These are phyloP conservation scores for Carex cristatella DNA, from an alignment of 176 grass and related monocot species.

Conservation along the genomic window DNA sequence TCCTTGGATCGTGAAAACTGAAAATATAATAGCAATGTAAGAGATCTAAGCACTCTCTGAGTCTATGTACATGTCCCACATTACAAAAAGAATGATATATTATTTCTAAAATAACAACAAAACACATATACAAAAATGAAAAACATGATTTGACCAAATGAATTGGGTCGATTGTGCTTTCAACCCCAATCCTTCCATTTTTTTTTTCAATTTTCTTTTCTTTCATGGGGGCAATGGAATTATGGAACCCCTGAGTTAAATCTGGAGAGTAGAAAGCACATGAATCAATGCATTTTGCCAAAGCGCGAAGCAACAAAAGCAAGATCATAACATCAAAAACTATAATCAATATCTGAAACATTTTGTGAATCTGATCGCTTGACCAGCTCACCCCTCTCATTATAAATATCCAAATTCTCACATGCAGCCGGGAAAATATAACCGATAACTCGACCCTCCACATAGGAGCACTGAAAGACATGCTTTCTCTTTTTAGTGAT, in stretches of 20 bases:
- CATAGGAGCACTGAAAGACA: slow-evolving; percentile 84
- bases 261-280: slow-evolving; percentile 20
- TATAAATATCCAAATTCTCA: slow-evolving; percentile 71
- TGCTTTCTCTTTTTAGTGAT: slow-evolving; percentile 57
- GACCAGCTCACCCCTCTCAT: slow-evolving; percentile 51
- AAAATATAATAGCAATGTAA: neutral
- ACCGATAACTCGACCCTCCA: slow-evolving; percentile 70
- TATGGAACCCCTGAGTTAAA: slow-evolving; percentile 25
- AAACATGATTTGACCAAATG: neutral
- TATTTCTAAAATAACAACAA: neutral
- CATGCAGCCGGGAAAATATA: slow-evolving; percentile 74
- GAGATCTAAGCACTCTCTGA: neutral
- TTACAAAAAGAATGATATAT: slow-evolving; percentile 8
- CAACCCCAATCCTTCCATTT: neutral
- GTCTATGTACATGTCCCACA: neutral
- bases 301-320: slow-evolving; percentile 3
- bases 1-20: too few relatives aligned
- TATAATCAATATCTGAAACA: slow-evolving; percentile 79
- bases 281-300: slow-evolving; percentile 15
- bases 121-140: neutral
- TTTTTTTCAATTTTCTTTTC: neutral
- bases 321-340: slow-evolving; percentile 53
- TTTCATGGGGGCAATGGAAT: neutral
- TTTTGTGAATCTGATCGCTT: slow-evolving; percentile 56
- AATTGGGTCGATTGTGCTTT: neutral